Base-by-base conservation (phyloP, 2,329 filamentous ascomycete genomes). In the Fusarium sambucinum region DNA sequence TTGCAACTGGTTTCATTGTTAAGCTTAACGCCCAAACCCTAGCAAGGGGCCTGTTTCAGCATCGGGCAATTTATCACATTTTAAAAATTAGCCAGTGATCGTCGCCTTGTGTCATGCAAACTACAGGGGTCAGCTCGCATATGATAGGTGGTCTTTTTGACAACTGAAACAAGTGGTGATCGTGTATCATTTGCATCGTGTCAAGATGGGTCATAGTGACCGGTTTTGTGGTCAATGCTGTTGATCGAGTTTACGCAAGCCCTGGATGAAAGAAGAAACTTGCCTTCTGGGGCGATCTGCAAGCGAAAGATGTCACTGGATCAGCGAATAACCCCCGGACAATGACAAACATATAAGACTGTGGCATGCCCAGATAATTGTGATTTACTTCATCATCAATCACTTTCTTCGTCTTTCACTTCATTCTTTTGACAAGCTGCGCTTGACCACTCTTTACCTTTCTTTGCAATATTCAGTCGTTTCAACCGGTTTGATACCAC, bases 391-490 rank as follows among this genome's bases (percentile, higher is more conserved):
- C 68, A 63, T 42, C 62, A 73, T 61, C 59, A 66, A 73, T 61
- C 59, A 66, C 62, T 60, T 58, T 68, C 56, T 58, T 63, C 65
- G 19, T 56, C 54, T 60, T 59, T 46, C 37, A 19, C 19, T 62
- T 67, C 72, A 63, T 51, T 72, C 68, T 67, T 70, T 69, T 32
- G 44, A 69, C 72, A 74, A 74, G 72, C 72, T 67, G 72, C 37
- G 70, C 72, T 74, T 74, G 59, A 23, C 63, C 72, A 46, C 70
- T 71, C 57, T 45, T 72, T 70, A 57, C 13, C 41, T 44, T 45
- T 48, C 55, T 55, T 52, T 45, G 37, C 59, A 44, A 25, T 41
- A 14, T 25, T 16, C 38, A 38, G 55, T 60, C 66, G 47, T 63
- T 46, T 63, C 65, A 59, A 64, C 63, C 42, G 72, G 70, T 73